A percentile compares a stretch with the other conserved stretches of the same genome.
phyloP scores from a whole-genome alignment of 1,284 basidiomycete genomes.

The Omphalotus olearius region DNA sequence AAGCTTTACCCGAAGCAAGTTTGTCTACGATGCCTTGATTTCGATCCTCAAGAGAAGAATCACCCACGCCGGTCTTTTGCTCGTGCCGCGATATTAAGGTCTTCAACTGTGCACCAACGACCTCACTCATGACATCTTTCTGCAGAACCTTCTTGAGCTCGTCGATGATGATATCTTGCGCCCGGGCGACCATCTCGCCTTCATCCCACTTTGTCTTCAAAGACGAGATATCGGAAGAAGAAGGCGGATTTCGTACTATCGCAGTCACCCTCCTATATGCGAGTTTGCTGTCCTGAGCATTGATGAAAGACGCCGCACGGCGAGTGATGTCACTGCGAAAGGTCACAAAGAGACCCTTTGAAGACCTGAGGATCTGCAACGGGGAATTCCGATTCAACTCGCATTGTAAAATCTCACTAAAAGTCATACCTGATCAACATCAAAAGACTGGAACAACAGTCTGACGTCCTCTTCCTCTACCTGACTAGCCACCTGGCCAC shows the following conservation, averaged over 20 bases:
- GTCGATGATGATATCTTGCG: conserved; percentile 54
- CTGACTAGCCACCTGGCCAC: conserved; percentile 41
- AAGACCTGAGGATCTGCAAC: conserved; percentile 59
- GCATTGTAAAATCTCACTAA: neutral
- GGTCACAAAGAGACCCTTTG: conserved; percentile 65
- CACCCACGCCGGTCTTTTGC: no score
- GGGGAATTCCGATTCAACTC: conserved; percentile 2
- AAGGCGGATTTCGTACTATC: conserved; percentile 49
- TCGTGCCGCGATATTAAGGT: conserved; percentile 34
- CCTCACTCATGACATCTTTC: conserved; percentile 66
- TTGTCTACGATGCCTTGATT: conserved; percentile 25
- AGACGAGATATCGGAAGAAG: conserved; percentile 13
- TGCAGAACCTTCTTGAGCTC: conserved; percentile 61
- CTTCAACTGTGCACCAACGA: conserved; percentile 56
- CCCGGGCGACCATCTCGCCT: conserved; percentile 57
- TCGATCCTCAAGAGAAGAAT: conserved; percentile 33
- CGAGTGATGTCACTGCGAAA: conserved; percentile 58
- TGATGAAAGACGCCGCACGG: conserved; percentile 38
- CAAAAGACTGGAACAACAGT: conserved; percentile 57
- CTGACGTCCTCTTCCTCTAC: conserved; percentile 61
- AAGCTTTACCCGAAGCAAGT: no score
- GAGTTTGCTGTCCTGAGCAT: conserved; percentile 53
- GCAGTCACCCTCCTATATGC: conserved; percentile 58
- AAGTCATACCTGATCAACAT: conserved; percentile 57
- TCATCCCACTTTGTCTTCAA: conserved; percentile 49